These are phyloP conservation scores for Yarrowia alimentaria DNA, from an alignment of 805 yeast species.

Conservation along the genomic window DNA sequence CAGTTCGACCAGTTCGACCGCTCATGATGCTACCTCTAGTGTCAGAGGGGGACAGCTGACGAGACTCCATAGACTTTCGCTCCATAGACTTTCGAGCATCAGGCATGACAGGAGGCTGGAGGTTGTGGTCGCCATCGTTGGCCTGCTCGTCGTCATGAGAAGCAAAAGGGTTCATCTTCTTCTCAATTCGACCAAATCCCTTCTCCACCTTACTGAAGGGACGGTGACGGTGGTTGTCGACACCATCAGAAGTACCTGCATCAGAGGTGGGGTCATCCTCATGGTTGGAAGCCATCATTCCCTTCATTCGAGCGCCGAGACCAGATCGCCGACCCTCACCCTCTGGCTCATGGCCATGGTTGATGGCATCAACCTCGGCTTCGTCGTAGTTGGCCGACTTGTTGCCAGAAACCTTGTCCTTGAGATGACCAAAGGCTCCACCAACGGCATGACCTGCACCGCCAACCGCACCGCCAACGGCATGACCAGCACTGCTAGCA, in stretches of 20 bases:
- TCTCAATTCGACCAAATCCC: conserved; percentile 6
- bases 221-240: not conserved
- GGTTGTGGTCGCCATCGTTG: conserved; percentile 8
- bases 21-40: conserved; percentile 20
- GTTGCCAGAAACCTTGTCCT: conserved; percentile 29
- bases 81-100: conserved; percentile 24
- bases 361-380: conserved; percentile 11
- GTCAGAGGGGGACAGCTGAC: conserved; percentile 10
- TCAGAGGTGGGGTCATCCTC: conserved; percentile 14
- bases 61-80: conserved; percentile 16
- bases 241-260: not conserved
- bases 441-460: conserved; percentile 36
- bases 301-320: conserved; percentile 13
- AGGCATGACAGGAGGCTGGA: conserved; percentile 11
- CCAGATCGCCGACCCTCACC: conserved; percentile 17
- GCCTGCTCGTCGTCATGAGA: conserved; percentile 3
- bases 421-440: conserved; percentile 19
- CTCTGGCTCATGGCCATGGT: conserved; percentile 13
- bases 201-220: conserved; percentile 6
- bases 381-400: conserved; percentile 20
- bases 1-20: conserved; percentile 18
- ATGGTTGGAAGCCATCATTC: conserved; percentile 21
- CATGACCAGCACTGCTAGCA: conserved; percentile 40
- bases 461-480: conserved; percentile 45
- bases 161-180: conserved; percentile 9